Conservation (phyloP, 768 basidiomycete species). For the Dioszegia crocea region DNA sequence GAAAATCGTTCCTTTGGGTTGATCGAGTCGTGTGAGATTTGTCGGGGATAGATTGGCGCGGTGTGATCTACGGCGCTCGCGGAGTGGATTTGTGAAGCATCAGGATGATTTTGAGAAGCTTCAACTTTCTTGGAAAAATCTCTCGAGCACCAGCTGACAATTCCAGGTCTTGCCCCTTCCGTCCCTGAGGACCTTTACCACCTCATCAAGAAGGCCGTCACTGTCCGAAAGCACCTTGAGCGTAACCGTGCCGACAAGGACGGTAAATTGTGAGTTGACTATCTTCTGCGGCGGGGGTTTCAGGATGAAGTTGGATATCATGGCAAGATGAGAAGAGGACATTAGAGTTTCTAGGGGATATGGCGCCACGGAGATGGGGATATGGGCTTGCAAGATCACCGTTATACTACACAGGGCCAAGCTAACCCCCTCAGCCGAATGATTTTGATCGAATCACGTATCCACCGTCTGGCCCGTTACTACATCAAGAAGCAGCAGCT, state of each 20-base stretch:
- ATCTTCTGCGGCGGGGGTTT: not conserved
- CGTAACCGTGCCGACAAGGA: slow-evolving; percentile 97
- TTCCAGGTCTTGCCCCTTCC: slow-evolving; percentile 82
- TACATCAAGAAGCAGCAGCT: slow-evolving; percentile 99
- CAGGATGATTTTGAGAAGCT: too few species aligned
- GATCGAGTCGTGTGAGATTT: too few species aligned
- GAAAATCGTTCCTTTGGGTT: too few species aligned
- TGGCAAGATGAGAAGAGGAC: not conserved
- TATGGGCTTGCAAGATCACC: too few species aligned
- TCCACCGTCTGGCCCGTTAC: slow-evolving; percentile 95
- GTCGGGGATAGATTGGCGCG: too few species aligned
- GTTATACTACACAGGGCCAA: not conserved
- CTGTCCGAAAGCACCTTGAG: slow-evolving; percentile 97
- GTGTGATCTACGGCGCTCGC: too few species aligned
- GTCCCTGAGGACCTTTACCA: slow-evolving; percentile 99
- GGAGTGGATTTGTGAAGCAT: too few species aligned
- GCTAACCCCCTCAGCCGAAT: slow-evolving; percentile 62
- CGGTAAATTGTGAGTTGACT: slow-evolving; percentile 48
- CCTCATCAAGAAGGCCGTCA: slow-evolving; percentile 99
- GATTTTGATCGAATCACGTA: slow-evolving; percentile 97
- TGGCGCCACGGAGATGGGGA: too few species aligned
- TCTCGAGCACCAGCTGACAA: slow-evolving; percentile 1
- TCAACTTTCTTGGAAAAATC: too few species aligned
- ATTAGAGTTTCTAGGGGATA: too few species aligned
- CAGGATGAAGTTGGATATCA: not conserved